Conservation (phyloP, 2,329 filamentous ascomycete genomes). For the Scytalidium lignicola region DNA sequence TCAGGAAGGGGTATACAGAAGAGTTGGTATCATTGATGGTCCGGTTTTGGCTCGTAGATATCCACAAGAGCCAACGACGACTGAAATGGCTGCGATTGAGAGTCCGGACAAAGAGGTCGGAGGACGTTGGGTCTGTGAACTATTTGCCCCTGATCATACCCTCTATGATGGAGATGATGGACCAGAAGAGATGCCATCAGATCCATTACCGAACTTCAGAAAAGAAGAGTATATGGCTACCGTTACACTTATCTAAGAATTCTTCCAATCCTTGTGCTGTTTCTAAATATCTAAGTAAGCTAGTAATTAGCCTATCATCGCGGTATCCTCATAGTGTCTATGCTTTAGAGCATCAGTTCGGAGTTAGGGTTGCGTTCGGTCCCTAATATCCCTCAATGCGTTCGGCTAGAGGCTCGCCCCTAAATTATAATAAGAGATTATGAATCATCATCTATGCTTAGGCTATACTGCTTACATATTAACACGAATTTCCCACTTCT, state of each 20-base stretch:
- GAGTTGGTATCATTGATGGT: background rate
- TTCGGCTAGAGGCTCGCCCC: no score
- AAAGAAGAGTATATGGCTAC: background rate
- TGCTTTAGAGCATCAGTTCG: no score
- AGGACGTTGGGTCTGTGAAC: slow-evolving; percentile 72
- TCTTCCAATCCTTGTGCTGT: no score
- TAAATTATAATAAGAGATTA: no score
- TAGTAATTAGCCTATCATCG: no score
- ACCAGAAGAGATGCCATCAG: background rate
- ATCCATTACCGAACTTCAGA: background rate
- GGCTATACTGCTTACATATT: no score
- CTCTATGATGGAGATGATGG: slow-evolving; percentile 1
- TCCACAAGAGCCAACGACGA: background rate
- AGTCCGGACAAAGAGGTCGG: background rate
- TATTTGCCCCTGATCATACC: background rate
- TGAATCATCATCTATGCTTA: no score
- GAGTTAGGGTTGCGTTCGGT: no score
- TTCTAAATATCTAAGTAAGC: no score
- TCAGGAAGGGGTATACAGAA: background rate
- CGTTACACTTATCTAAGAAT: background rate
- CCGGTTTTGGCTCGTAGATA: background rate
- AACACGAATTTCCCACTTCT: no score
- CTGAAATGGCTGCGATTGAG: background rate
- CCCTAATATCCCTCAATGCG: no score
- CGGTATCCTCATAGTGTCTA: no score